phyloP scores from a whole-genome alignment of 169 alveolate species.

The Babesia bigemina region DNA sequence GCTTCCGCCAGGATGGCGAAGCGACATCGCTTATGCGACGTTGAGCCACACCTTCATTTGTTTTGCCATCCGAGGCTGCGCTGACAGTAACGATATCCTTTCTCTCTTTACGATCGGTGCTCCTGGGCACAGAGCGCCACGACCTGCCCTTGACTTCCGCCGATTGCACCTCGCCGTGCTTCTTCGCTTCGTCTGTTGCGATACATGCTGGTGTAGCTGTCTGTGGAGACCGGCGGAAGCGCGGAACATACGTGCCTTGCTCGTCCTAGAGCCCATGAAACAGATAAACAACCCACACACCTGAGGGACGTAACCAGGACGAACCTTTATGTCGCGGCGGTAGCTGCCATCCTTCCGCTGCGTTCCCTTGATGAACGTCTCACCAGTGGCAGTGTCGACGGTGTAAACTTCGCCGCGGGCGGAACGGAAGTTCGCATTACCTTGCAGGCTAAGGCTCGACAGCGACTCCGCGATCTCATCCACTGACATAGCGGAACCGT shows the following conservation, averaged over 20 bases:
- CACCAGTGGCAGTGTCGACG: conserved; percentile 68
- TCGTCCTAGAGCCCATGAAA: conserved; percentile 27
- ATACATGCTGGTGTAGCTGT: too few species aligned
- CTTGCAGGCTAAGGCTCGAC: conserved; percentile 13
- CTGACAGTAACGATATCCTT: too few species aligned
- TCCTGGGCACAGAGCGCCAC: background rate
- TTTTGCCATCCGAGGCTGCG: too few species aligned
- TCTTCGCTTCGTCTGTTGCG: too few species aligned
- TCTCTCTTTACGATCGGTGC: background rate
- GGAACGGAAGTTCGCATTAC: conserved; percentile 18
- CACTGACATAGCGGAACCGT: conserved; percentile 12
- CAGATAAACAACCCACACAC: conserved; percentile 22
- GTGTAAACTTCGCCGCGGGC: conserved; percentile 72
- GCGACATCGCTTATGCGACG: too few species aligned
- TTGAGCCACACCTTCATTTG: too few species aligned
- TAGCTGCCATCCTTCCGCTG: conserved; percentile 76
- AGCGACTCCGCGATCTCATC: conserved; percentile 36
- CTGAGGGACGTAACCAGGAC: conserved; percentile 78
- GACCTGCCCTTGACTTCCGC: too few species aligned
- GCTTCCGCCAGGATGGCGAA: too few species aligned
- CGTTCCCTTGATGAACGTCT: conserved; percentile 69
- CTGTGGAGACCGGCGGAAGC: conserved; percentile 15
- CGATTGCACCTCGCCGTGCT: too few species aligned
- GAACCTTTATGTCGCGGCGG: conserved; percentile 70
- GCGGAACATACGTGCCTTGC: conserved; percentile 35